Evolutionary conservation across 192 early-diverging fungal species (phyloP), one percentile per base, ranked within the genome.

Genomic region (Pilobolus umbonatus): DNA sequence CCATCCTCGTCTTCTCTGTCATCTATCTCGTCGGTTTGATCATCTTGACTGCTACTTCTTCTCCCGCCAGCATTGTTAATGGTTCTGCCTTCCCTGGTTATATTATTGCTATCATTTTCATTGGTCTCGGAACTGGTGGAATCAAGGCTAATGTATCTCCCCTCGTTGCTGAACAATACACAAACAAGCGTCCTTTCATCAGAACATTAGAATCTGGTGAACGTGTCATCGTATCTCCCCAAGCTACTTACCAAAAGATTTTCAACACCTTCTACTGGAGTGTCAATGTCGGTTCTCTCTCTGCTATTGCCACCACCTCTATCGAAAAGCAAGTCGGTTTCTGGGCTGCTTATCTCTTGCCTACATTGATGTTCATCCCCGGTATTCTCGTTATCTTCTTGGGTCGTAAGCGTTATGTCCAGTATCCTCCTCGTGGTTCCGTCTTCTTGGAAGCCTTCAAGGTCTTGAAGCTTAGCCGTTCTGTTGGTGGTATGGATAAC

Each of bases 221-320:
- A 31, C 67, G 62, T 40, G 86, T 87, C 10, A 75, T 88, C 31
- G 79, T 88, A 2, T 77, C 83, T 65, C 85, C 85, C 40, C 72
- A 75, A 60, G 72, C 85, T 24, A 65, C 55, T 26, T 60, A 60
- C 22, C 65, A 67, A 49, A 60, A 61, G 15, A 85, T 93, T 43
- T 93, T 91, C 71, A 86, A 84, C 62, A 88, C 80, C 81, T 93
- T 93, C 68, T 93, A 93, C 70, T 80, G 79, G 76, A 73, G 81
- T 31, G 86, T 90, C 57, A 88, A 87, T 62, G 30, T 87, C 24
- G 88, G 88, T 21, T 73, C 79, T 25, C 71, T 90, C 49, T 82
- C 67, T 62, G 78, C 76, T 51, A 81, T 74, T 54, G 76, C 71
- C 36, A 81, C 64, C 39, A 81, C 78, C 63, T 74, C 55, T 47